These are phyloP conservation scores for Tritrichomonas foetus DNA, from an alignment of 208 protist genomes.

Conservation along the genomic window DNA sequence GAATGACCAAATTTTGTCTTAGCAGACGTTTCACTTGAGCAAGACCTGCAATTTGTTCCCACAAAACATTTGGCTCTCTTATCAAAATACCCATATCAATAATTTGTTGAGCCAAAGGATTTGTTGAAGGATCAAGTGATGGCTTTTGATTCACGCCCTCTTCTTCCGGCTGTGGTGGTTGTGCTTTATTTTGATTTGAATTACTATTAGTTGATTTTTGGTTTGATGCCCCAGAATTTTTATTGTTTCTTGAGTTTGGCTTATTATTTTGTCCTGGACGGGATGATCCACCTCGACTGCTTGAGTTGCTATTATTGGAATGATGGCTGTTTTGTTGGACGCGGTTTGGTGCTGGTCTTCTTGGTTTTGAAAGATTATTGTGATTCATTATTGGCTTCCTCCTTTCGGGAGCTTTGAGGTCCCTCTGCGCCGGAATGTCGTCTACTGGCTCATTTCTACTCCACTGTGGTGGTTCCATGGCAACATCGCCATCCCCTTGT, in stretches of 20 bases:
- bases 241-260: no score
- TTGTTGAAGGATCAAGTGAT: not conserved
- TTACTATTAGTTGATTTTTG: not conserved
- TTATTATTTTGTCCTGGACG: not conserved
- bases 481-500: not conserved
- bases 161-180: not conserved
- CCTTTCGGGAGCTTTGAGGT: not conserved
- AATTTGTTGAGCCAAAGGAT: slow-evolving; percentile 13
- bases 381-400: not conserved
- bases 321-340: not conserved
- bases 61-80: not conserved
- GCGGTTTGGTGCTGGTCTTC: not conserved
- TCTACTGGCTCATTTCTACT: not conserved
- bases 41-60: not conserved
- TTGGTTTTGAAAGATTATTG: not conserved
- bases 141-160: not conserved
- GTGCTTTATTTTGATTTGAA: not conserved
- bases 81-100: slow-evolving; percentile 30
- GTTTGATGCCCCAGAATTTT: not conserved
- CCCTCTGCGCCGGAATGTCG: not conserved
- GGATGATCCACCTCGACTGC: no score
- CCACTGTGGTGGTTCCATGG: not conserved
- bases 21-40: slow-evolving; percentile 58
- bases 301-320: not conserved
- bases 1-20: slow-evolving; percentile 59